These are phyloP conservation scores for Wickerhamiella domercqiae DNA, from an alignment of 805 yeast species.

Conservation along the genomic window DNA sequence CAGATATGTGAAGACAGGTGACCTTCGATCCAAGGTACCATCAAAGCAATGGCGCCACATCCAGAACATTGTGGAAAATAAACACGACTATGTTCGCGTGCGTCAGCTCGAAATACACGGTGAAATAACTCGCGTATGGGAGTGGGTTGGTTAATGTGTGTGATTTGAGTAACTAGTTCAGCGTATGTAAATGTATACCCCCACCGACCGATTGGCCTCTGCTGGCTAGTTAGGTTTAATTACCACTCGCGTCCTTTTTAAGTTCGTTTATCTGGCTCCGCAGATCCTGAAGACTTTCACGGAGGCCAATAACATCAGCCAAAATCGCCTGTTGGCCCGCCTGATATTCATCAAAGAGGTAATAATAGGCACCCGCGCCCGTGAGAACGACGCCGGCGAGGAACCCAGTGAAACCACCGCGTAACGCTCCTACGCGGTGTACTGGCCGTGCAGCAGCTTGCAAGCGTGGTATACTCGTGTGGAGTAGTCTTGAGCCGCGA, in stretches of 20 bases:
- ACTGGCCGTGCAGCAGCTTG: constrained; percentile 5
- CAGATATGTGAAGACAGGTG: constrained; percentile 8
- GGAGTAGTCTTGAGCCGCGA: constrained; percentile 3
- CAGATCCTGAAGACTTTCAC: constrained; percentile 48
- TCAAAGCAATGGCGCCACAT: constrained; percentile 42
- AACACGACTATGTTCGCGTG: constrained; percentile 48
- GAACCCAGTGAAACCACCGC: constrained; percentile 51
- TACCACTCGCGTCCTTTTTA: constrained; percentile 31
- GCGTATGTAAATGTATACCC: no score
- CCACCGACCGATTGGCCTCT: no score
- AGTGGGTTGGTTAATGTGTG: constrained; percentile 44
- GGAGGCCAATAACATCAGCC: constrained; percentile 58
- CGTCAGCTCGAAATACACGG: constrained; percentile 64
- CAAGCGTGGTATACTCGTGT: constrained; percentile 3
- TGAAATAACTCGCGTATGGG: constrained; percentile 77
- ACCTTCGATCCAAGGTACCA: constrained; percentile 10
- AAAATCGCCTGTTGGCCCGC: constrained; percentile 55
- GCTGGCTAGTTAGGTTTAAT: no score
- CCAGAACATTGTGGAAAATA: constrained; percentile 40
- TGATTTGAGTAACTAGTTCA: no score
- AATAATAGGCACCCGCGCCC: constrained; percentile 63
- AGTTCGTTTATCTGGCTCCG: constrained; percentile 54
- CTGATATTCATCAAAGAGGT: constrained; percentile 63
- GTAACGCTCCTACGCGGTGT: constrained; percentile 15
- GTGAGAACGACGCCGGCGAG: constrained; percentile 60